A percentile compares a stretch with the other conserved stretches of the same genome.
These are phyloP conservation scores for Colletotrichum destructivum DNA, from an alignment of 2,329 filamentous ascomycete species.

Conservation along the genomic window DNA sequence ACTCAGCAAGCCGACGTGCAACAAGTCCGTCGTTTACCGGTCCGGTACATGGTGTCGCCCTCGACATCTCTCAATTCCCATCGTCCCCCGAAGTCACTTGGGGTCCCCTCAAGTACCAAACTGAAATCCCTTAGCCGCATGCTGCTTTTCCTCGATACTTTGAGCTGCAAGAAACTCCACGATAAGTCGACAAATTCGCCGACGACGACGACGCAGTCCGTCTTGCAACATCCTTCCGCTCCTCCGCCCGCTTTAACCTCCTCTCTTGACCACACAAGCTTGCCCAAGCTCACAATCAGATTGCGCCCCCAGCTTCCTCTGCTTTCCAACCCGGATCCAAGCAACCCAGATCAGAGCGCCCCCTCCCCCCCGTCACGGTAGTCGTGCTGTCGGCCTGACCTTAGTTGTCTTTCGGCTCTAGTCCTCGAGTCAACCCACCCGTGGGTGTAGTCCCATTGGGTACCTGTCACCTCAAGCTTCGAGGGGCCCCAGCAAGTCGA, in stretches of 20 bases:
- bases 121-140: slow-evolving; percentile 9
- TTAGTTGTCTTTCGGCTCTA: slow-evolving; percentile 24
- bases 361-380: slow-evolving; percentile 31
- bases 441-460: slow-evolving; percentile 41
- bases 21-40: slow-evolving; percentile 1
- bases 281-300: slow-evolving; percentile 13
- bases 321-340: not conserved
- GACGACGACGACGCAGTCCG: slow-evolving; percentile 5
- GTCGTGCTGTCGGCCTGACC: slow-evolving; percentile 34
- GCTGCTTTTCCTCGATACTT: slow-evolving; percentile 24
- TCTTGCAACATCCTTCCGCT: slow-evolving; percentile 33
- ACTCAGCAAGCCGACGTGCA: slow-evolving; percentile 6
- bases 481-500: slow-evolving; percentile 42
- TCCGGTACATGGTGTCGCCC: slow-evolving; percentile 24
- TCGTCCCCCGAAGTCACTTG: slow-evolving; percentile 10
- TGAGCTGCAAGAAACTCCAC: slow-evolving; percentile 6
- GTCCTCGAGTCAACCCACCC: slow-evolving; percentile 36
- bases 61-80: slow-evolving; percentile 17
- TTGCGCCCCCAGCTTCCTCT: slow-evolving; percentile 14
- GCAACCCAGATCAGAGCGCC: not conserved
- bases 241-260: slow-evolving; percentile 30
- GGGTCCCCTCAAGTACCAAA: slow-evolving; percentile 20
- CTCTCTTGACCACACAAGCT: slow-evolving; percentile 11
- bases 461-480: slow-evolving; percentile 45
- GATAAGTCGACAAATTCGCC: slow-evolving; percentile 12